Conservation (phyloP, 2,329 filamentous ascomycete species). For the Trichophyton schoenleinii region DNA sequence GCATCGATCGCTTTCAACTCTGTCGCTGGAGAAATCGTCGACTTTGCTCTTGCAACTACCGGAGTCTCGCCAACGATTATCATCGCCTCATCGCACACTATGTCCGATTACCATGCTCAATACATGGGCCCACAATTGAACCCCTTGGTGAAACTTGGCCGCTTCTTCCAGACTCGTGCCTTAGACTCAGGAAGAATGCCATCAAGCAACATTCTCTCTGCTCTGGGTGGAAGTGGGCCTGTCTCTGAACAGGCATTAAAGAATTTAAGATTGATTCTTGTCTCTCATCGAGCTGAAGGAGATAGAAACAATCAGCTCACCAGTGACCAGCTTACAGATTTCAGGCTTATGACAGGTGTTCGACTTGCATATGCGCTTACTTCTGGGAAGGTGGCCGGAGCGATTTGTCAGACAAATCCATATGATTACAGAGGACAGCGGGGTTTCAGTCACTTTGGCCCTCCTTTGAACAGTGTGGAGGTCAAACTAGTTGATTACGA, state of each 20-base stretch:
- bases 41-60: conserved; percentile 60
- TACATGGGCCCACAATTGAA: conserved; percentile 49
- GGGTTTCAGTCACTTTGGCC: conserved; percentile 59
- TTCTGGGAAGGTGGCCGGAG: conserved; percentile 70
- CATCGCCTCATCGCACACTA: conserved; percentile 61
- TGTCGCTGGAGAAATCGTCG: conserved; percentile 59
- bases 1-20: conserved; percentile 79
- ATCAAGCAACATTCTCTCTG: conserved; percentile 47
- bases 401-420: conserved; percentile 72
- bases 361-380: conserved; percentile 77
- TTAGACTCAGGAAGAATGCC: conserved; percentile 67
- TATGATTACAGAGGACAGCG: conserved; percentile 62
- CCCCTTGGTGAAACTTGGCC: conserved; percentile 53
- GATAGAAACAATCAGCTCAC: conserved; percentile 51
- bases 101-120: conserved; percentile 54
- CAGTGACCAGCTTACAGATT: conserved; percentile 59
- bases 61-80: conserved; percentile 71
- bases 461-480: conserved; percentile 68
- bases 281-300: conserved; percentile 58
- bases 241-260: conserved; percentile 38
- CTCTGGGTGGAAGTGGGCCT: conserved; percentile 26
- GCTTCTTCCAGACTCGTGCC: conserved; percentile 57
- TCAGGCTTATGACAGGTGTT: conserved; percentile 68
- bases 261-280: conserved; percentile 68
- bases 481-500: conserved; percentile 46